Percentiles rank a stretch among this genome's conserved stretches.
These are phyloP conservation scores for Aureobasidium leucospermi DNA, from an alignment of 2,329 filamentous ascomycete genomes.

Conservation along the genomic window DNA sequence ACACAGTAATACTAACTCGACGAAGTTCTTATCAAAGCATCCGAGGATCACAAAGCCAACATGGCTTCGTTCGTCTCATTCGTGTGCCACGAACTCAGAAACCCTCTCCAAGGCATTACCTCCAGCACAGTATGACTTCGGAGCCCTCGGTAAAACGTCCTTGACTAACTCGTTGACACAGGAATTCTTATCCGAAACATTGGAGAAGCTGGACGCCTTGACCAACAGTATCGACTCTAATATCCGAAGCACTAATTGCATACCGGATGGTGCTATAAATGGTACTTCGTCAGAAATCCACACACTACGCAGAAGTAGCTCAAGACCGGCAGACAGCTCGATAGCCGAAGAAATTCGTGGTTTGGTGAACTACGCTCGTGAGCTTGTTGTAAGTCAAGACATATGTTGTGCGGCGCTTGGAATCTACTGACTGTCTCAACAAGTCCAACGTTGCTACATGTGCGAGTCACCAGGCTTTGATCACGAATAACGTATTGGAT, in stretches of 20 bases:
- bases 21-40: slow-evolving; percentile 8
- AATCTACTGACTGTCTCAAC: not conserved
- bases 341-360: not conserved
- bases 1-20: not conserved
- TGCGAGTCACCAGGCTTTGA: slow-evolving; percentile 13
- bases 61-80: slow-evolving; percentile 16
- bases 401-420: not conserved
- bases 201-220: slow-evolving; percentile 7
- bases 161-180: not conserved
- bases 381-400: slow-evolving; percentile 5
- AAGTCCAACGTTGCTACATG: slow-evolving; percentile 11
- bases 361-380: slow-evolving; percentile 7
- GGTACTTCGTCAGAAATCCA: not conserved
- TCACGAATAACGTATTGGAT: slow-evolving; percentile 15
- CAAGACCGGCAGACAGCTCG: not conserved
- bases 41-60: slow-evolving; percentile 12
- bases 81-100: slow-evolving; percentile 14
- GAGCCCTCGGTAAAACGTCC: no score
- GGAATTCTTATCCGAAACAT: slow-evolving; percentile 9
- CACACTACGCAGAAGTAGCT: not conserved
- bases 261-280: not conserved
- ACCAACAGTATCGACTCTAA: not conserved
- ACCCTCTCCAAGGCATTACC: slow-evolving; percentile 12
- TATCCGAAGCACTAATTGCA: not conserved
- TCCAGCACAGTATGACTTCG: not conserved